Evolutionary conservation across 176 grass and related monocot species (phyloP).

Genomic region (Musa beccarii): DNA sequence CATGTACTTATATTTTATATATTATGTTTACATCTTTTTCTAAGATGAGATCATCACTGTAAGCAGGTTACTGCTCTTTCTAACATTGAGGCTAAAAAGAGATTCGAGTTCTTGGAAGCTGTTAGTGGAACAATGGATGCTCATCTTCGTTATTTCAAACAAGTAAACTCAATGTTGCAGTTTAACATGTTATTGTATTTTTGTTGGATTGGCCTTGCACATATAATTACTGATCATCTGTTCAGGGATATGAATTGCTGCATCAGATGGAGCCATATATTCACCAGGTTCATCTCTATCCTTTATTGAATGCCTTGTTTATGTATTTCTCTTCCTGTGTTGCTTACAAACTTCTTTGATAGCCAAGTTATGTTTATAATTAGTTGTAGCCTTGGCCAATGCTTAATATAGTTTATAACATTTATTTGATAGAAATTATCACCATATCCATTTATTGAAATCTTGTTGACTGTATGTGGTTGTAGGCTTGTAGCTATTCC

Average conservation of each 20-base stretch:
- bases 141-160: conserved; percentile 99
- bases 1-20: not conserved
- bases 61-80: conserved; percentile 84
- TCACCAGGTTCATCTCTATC: conserved; percentile 60
- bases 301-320: not conserved
- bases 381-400: not conserved
- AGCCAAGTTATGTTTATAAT: not conserved
- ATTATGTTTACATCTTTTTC: not conserved
- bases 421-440: not conserved
- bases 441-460: too few relatives aligned
- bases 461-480: too few relatives aligned
- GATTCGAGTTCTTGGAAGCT: conserved; percentile 98
- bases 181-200: conserved; percentile 23
- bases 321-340: not conserved
- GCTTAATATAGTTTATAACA: not conserved
- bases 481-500: too few relatives aligned
- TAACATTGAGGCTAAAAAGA: conserved; percentile 97
- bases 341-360: not conserved
- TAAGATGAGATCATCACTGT: conserved; percentile 17
- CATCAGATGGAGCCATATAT: conserved; percentile 99
- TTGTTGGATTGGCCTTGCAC: conserved; percentile 16
- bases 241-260: conserved; percentile 94
- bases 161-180: conserved; percentile 50
- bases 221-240: conserved; percentile 16
- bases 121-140: conserved; percentile 99